Evolutionary conservation across 257 asterid species (phyloP).

Genomic region (Cordia subcordata): DNA sequence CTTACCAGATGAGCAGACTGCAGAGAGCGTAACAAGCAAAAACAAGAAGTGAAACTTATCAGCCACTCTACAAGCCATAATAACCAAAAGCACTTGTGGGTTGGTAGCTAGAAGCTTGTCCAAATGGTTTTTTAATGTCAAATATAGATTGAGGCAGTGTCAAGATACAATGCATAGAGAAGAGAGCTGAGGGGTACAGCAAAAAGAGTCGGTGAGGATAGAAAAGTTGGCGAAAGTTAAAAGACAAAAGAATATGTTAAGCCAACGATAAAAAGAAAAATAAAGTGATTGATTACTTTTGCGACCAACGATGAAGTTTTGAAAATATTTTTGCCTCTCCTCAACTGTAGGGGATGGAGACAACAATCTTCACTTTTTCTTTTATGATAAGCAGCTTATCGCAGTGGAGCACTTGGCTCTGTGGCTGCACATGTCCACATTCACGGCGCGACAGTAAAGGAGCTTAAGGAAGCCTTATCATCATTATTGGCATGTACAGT

Average conservation of each 20-base stretch:
- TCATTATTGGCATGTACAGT: conserved; percentile 21
- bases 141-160: conserved; percentile 13
- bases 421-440: conserved; percentile 17
- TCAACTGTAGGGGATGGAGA: conserved; percentile 22
- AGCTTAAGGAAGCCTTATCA: conserved; percentile 10
- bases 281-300: conserved; percentile 54
- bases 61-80: conserved; percentile 42
- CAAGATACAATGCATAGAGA: conserved; percentile 5
- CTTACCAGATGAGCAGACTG: conserved; percentile 44
- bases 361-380: no score
- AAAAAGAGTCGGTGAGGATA: neutral
- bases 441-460: conserved; percentile 18
- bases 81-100: conserved; percentile 8
- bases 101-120: conserved; percentile 15
- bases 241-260: conserved; percentile 38
- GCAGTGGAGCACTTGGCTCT: conserved; percentile 1
- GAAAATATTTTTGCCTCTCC: conserved; percentile 38
- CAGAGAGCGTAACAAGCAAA: conserved; percentile 25
- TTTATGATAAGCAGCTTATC: no score
- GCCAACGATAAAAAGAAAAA: conserved; percentile 18
- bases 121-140: conserved; percentile 15
- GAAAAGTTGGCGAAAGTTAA: conserved; percentile 19
- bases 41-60: conserved; percentile 25
- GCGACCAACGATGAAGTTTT: conserved; percentile 48
- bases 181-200: conserved; percentile 15